A percentile compares a stretch with the other conserved stretches of the same genome.
Conservation (phyloP, 139 green algal genomes). For the Coelastrella sp. region DNA sequence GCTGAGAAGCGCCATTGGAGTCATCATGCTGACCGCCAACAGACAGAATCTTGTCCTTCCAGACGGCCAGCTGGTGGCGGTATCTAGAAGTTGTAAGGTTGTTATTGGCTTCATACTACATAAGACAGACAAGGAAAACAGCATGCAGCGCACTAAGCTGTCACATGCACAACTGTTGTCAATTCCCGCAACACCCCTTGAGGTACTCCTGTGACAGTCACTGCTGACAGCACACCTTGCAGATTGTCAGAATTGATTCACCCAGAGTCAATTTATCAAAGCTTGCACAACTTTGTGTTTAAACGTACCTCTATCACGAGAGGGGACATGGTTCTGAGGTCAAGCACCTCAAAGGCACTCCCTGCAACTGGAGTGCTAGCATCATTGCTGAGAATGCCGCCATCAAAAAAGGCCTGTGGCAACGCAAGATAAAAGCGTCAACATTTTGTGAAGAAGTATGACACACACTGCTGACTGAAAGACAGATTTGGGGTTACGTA, state of each 20-base stretch:
- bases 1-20: background rate
- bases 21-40: constrained; percentile 30
- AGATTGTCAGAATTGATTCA: too few species aligned
- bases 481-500: too few species aligned
- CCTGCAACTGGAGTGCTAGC: constrained; percentile 31
- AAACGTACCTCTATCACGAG: background rate
- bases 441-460: background rate
- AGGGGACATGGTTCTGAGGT: constrained; percentile 33
- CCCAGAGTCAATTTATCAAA: too few species aligned
- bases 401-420: constrained; percentile 37
- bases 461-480: too few species aligned
- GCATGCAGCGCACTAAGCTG: too few species aligned
- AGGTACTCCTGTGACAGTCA: too few species aligned
- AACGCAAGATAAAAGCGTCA: background rate
- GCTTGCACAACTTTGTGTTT: too few species aligned
- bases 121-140: background rate
- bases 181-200: too few species aligned
- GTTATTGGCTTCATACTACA: constrained; percentile 7
- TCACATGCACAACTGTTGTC: too few species aligned
- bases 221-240: too few species aligned
- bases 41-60: constrained; percentile 23
- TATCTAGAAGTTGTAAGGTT: constrained; percentile 14
- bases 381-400: constrained; percentile 24
- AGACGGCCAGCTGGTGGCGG: background rate
- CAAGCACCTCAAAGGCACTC: constrained; percentile 22